Percentiles rank a stretch among this genome's conserved stretches.
phyloP scores from a whole-genome alignment of 148 eudicot genomes.

The Silene latifolia region DNA sequence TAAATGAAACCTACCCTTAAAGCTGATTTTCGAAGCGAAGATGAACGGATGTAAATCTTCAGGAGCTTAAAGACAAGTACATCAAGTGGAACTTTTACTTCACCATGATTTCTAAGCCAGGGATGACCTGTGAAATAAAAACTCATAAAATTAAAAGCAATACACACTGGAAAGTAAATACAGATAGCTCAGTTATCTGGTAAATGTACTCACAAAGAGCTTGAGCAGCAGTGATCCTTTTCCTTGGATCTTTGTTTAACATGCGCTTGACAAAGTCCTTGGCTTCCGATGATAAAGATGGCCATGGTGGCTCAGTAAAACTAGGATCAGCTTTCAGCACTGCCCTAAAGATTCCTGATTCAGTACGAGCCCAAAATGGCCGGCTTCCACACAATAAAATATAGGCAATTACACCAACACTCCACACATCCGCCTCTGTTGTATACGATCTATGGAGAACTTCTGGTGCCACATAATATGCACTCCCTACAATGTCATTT shows the following conservation, averaged over 20 bases:
- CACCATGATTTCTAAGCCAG: conserved; percentile 60
- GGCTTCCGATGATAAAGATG: conserved; percentile 71
- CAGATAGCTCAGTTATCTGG: conserved; percentile 6
- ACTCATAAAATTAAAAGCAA: conserved; percentile 7
- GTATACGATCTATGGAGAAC: conserved; percentile 90
- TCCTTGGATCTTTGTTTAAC: conserved; percentile 88
- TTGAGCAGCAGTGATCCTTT: conserved; percentile 92
- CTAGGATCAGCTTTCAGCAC: conserved; percentile 91
- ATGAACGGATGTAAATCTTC: conserved; percentile 77
- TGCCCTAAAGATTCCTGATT: conserved; percentile 90
- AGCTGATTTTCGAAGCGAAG: conserved; percentile 90
- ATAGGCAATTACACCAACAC: conserved; percentile 90
- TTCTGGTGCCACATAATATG: conserved; percentile 98
- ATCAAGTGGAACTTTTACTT: conserved; percentile 70
- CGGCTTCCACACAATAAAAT: conserved; percentile 92
- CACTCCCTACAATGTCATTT: conserved; percentile 96
- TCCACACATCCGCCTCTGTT: conserved; percentile 97
- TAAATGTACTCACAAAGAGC: conserved; percentile 62
- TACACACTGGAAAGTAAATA: not conserved
- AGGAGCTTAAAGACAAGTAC: conserved; percentile 62
- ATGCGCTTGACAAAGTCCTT: conserved; percentile 85
- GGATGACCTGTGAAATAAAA: conserved; percentile 65
- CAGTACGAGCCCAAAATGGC: conserved; percentile 97
- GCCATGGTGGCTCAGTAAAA: conserved; percentile 94
- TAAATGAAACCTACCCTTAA: conserved; percentile 51